Evolutionary conservation across 495 filamentous ascomycete species (phyloP).

Genomic region (Neurospora sp.): DNA sequence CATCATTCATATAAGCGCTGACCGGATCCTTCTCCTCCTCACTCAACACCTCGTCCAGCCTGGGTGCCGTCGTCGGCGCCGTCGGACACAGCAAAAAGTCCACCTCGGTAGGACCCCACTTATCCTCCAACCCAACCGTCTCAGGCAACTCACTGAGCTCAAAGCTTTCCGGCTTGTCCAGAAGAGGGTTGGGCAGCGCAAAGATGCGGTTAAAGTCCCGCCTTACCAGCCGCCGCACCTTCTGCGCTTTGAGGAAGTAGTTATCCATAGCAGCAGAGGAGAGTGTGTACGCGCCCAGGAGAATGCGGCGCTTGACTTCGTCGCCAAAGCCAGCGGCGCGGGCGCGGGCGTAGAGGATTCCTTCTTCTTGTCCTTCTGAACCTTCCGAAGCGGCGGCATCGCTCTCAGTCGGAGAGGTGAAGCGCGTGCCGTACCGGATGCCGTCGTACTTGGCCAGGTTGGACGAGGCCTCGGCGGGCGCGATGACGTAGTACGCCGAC

Average conservation of each 20-base stretch:
- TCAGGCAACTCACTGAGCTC: slow-evolving; percentile 38
- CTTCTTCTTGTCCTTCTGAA: slow-evolving; percentile 24
- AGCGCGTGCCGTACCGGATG: slow-evolving; percentile 68
- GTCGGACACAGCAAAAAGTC: slow-evolving; percentile 88
- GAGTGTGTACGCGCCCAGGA: slow-evolving; percentile 83
- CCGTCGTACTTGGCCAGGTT: slow-evolving; percentile 98
- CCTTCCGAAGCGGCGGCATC: slow-evolving; percentile 5
- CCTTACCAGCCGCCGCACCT: slow-evolving; percentile 72
- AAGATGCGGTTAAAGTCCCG: slow-evolving; percentile 80
- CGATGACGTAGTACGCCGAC: slow-evolving; percentile 89
- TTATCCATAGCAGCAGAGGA: slow-evolving; percentile 89
- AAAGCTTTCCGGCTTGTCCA: slow-evolving; percentile 22
- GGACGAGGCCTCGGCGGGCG: slow-evolving; percentile 88
- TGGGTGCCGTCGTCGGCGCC: slow-evolving; percentile 66
- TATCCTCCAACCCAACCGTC: slow-evolving; percentile 28
- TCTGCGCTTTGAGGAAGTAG: slow-evolving; percentile 92
- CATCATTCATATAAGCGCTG: slow-evolving; percentile 75
- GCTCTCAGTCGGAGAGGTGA: neutral
- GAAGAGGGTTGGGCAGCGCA: slow-evolving; percentile 52
- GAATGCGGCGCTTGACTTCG: slow-evolving; percentile 77
- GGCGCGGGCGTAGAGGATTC: slow-evolving; percentile 64
- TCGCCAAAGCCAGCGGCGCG: slow-evolving; percentile 64
- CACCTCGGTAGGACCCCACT: slow-evolving; percentile 46
- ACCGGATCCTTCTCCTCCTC: slow-evolving; percentile 21
- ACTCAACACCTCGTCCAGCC: slow-evolving; percentile 38